Percentiles rank a stretch among this genome's conserved stretches.
Conservation (phyloP, 306 rosid genomes). For the Castanea crenata region DNA sequence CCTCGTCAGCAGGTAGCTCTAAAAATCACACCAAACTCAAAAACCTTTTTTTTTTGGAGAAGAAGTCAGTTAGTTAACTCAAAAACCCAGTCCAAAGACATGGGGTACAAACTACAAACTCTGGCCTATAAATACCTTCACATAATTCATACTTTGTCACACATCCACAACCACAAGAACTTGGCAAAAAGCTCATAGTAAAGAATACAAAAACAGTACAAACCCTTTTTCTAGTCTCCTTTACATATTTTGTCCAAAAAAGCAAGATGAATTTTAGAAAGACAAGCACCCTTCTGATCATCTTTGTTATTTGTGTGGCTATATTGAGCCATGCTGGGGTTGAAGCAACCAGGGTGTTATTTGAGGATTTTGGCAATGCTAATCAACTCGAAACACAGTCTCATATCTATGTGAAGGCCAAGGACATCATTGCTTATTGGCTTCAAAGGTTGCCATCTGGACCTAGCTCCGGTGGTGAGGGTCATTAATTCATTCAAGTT, state of each 20-base stretch:
- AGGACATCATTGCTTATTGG: constrained; percentile 27
- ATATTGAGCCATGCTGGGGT: constrained; percentile 18
- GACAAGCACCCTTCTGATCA: constrained; percentile 5
- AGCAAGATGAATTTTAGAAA: constrained; percentile 25
- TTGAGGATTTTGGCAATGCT: constrained; percentile 23
- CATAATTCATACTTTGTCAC: not conserved
- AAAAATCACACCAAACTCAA: not conserved
- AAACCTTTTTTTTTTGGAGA: not conserved
- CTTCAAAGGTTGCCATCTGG: constrained; percentile 30
- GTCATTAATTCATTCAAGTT: constrained; percentile 16
- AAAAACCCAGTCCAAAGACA: not conserved
- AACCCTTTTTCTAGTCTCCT: no score
- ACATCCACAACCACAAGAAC: not conserved
- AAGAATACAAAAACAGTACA: not conserved
- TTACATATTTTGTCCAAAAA: no score
- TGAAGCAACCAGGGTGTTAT: constrained; percentile 30
- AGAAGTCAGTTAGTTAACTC: no score
- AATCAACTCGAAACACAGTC: constrained; percentile 24
- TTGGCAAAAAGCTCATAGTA: not conserved
- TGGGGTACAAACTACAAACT: not conserved
- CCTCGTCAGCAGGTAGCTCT: constrained; percentile 26
- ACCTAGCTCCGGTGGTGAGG: constrained; percentile 30
- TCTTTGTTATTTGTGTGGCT: not conserved
- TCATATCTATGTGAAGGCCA: constrained; percentile 18
- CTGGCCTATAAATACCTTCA: constrained; percentile 14